These are phyloP conservation scores for Talaromyces verruculosus DNA, from an alignment of 2,329 filamentous ascomycete species.

Conservation along the genomic window DNA sequence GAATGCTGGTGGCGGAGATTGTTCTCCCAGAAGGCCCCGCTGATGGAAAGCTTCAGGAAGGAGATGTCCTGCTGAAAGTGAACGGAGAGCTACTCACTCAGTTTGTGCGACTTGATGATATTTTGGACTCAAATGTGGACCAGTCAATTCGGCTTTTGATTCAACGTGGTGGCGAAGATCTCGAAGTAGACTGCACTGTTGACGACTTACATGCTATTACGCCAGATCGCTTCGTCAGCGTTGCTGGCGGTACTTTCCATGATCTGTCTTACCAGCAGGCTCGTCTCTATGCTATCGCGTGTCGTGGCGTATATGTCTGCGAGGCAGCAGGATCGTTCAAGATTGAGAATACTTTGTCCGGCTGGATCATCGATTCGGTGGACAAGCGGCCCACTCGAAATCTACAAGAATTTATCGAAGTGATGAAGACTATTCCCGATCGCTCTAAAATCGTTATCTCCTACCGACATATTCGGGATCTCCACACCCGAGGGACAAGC, in stretches of 20 bases:
- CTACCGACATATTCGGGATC: slow-evolving; percentile 90
- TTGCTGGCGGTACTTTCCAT: slow-evolving; percentile 93
- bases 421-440: slow-evolving; percentile 83
- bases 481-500: slow-evolving; percentile 90
- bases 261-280: slow-evolving; percentile 96
- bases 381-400: slow-evolving; percentile 90
- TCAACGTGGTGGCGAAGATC: slow-evolving; percentile 82
- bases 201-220: slow-evolving; percentile 93
- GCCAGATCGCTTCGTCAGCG: slow-evolving; percentile 90
- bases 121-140: slow-evolving; percentile 84
- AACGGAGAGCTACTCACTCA: slow-evolving; percentile 91
- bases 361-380: slow-evolving; percentile 90
- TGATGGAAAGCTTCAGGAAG: slow-evolving; percentile 83
- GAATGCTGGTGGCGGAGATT: slow-evolving; percentile 95
- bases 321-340: slow-evolving; percentile 94
- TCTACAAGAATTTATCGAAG: slow-evolving; percentile 82
- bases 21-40: slow-evolving; percentile 88
- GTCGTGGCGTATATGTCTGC: slow-evolving; percentile 90
- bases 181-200: slow-evolving; percentile 80
- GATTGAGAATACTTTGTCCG: slow-evolving; percentile 84
- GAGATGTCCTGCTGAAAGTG: slow-evolving; percentile 88
- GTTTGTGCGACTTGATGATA: slow-evolving; percentile 87
- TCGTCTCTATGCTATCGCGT: slow-evolving; percentile 88
- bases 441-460: slow-evolving; percentile 83
- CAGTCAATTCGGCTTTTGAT: slow-evolving; percentile 75